phyloP scores from a whole-genome alignment of 768 basidiomycete genomes.

The Collybia sordida region DNA sequence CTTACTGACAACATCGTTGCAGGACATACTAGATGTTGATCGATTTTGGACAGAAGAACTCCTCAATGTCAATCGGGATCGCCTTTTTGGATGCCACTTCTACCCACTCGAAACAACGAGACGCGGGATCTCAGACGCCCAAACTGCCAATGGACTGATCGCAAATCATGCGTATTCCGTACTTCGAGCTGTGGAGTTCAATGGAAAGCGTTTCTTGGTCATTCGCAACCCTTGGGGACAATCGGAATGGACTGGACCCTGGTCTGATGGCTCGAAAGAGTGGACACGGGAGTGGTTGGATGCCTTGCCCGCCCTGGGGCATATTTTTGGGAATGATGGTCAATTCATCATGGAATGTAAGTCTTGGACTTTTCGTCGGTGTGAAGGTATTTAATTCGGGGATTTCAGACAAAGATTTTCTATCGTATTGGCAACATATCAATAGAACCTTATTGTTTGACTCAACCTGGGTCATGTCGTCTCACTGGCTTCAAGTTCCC shows the following conservation, averaged over 20 bases:
- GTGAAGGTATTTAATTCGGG: neutral
- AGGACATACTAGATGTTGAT: slow-evolving; percentile 52
- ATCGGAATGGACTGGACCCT: slow-evolving; percentile 49
- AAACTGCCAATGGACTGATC: slow-evolving; percentile 36
- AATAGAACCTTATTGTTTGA: slow-evolving; percentile 39
- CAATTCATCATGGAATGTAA: slow-evolving; percentile 57
- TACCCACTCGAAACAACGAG: slow-evolving; percentile 23
- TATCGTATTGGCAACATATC: slow-evolving; percentile 34
- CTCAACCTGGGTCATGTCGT: slow-evolving; percentile 35
- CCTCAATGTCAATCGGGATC: slow-evolving; percentile 42
- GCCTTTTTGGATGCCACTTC: slow-evolving; percentile 51
- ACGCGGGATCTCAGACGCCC: slow-evolving; percentile 21
- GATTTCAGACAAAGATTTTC: slow-evolving; percentile 33
- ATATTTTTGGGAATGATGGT: slow-evolving; percentile 51
- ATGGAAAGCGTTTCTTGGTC: slow-evolving; percentile 50
- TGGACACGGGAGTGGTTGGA: slow-evolving; percentile 54
- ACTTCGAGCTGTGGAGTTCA: slow-evolving; percentile 44
- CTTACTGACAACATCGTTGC: neutral
- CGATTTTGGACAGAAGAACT: slow-evolving; percentile 53
- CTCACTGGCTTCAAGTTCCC: slow-evolving; percentile 38
- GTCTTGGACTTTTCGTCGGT: slow-evolving; percentile 3
- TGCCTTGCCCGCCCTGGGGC: slow-evolving; percentile 37
- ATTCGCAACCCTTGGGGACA: slow-evolving; percentile 55
- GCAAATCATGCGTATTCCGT: slow-evolving; percentile 50
- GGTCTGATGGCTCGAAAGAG: slow-evolving; percentile 58